phyloP scores from a whole-genome alignment of 1,284 basidiomycete genomes.

The Pseudozyma hubeiensis region DNA sequence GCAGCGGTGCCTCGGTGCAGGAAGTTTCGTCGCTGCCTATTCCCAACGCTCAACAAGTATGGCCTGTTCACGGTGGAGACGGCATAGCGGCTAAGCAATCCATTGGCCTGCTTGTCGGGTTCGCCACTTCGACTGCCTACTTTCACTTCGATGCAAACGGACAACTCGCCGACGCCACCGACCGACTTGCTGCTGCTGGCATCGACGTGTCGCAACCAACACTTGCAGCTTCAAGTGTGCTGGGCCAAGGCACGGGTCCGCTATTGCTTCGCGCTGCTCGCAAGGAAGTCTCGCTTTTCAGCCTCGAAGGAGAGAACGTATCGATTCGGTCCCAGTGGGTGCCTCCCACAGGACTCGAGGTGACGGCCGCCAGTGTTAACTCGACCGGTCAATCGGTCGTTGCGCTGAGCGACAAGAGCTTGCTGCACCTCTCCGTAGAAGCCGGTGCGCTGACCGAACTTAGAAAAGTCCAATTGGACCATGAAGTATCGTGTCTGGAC shows the following conservation, averaged over 20 bases:
- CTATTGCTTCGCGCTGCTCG: slow-evolving; percentile 20
- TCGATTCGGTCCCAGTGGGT: slow-evolving; percentile 17
- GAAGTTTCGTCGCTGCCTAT: slow-evolving; percentile 70
- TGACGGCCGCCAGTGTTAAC: slow-evolving; percentile 69
- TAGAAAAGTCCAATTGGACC: slow-evolving; percentile 31
- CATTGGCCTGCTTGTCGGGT: slow-evolving; percentile 24
- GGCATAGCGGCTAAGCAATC: slow-evolving; percentile 13
- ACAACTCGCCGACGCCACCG: slow-evolving; percentile 35
- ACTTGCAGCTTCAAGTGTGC: slow-evolving; percentile 16
- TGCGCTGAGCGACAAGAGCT: slow-evolving; percentile 74
- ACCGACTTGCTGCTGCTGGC: slow-evolving; percentile 14
- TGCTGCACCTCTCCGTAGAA: slow-evolving; percentile 73
- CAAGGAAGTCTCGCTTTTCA: slow-evolving; percentile 21
- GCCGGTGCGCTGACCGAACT: slow-evolving; percentile 65
- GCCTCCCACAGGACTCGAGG: slow-evolving; percentile 19
- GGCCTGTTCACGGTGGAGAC: slow-evolving; percentile 27
- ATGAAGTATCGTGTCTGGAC: slow-evolving; percentile 66
- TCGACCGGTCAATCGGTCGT: slow-evolving; percentile 77
- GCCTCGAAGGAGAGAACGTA: slow-evolving; percentile 5
- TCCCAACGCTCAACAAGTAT: slow-evolving; percentile 28
- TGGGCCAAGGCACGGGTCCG: not conserved
- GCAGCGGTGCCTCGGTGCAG: slow-evolving; percentile 86
- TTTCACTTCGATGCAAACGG: slow-evolving; percentile 29
- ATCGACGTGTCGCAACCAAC: slow-evolving; percentile 12
- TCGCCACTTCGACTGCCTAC: slow-evolving; percentile 34